Evolutionary conservation across 345 rosid genomes (phyloP).

Genomic region (Linum tenue): DNA sequence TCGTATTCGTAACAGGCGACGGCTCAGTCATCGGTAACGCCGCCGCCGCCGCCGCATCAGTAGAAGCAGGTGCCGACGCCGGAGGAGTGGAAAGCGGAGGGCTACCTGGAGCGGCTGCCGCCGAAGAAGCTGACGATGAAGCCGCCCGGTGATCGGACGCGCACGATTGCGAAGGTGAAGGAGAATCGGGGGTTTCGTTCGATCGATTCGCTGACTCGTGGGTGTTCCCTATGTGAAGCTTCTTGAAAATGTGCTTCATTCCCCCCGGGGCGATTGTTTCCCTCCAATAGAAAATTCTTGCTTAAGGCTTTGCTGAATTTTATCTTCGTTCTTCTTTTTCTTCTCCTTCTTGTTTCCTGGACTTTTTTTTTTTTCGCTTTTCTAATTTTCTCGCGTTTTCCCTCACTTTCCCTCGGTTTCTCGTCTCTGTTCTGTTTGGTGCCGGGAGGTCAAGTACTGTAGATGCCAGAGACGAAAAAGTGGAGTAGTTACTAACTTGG

Average conservation of each 20-base stretch:
- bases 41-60: slow-evolving; percentile 25
- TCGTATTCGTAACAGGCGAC: not conserved
- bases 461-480: not conserved
- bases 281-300: not conserved
- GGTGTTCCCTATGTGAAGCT: slow-evolving; percentile 66
- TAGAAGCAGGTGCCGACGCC: not conserved
- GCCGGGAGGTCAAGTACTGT: too few species aligned
- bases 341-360: not conserved
- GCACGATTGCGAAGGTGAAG: slow-evolving; percentile 15
- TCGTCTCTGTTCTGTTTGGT: not conserved
- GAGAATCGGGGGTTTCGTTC: slow-evolving; percentile 46
- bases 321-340: not conserved
- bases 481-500: not conserved
- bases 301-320: not conserved
- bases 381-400: slow-evolving; percentile 1
- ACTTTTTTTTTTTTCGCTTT: not conserved
- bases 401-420: slow-evolving; percentile 5
- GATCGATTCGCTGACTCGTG: slow-evolving; percentile 59
- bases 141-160: slow-evolving; percentile 43
- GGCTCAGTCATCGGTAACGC: slow-evolving; percentile 9
- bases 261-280: not conserved
- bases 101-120: slow-evolving; percentile 29
- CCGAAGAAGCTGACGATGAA: slow-evolving; percentile 4
- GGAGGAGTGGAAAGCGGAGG: slow-evolving; percentile 22
- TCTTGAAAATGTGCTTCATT: slow-evolving; percentile 95